These are phyloP conservation scores for Magnolia officinalis DNA, from an alignment of 164 flowering plant species.

Conservation along the genomic window DNA sequence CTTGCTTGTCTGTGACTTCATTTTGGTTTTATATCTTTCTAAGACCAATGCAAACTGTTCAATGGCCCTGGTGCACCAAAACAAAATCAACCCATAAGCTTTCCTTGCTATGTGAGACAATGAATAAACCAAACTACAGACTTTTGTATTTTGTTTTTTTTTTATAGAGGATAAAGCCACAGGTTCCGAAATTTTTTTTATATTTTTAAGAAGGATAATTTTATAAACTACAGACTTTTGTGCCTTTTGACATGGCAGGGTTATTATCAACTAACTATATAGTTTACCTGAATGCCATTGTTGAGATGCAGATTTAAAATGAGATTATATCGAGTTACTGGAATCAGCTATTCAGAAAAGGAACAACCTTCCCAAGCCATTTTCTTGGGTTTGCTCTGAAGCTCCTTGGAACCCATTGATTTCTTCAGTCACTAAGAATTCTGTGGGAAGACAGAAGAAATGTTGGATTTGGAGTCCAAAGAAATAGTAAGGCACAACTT, in stretches of 20 bases:
- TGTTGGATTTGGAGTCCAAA: background rate
- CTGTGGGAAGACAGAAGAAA: background rate
- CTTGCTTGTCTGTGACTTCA: constrained; percentile 45
- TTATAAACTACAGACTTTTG: background rate
- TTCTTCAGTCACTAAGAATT: constrained; percentile 37
- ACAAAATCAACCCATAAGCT: constrained; percentile 6
- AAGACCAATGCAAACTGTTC: constrained; percentile 55
- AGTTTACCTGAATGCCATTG: background rate
- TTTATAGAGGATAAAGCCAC: background rate
- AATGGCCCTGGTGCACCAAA: constrained; percentile 48
- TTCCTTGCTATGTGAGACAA: background rate
- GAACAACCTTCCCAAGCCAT: constrained; percentile 60
- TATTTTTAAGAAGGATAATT: background rate
- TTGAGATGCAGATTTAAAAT: background rate
- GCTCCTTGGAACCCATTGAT: constrained; percentile 25
- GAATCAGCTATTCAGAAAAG: background rate
- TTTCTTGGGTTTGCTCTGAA: constrained; percentile 38
- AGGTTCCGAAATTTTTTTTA: background rate
- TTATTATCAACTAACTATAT: background rate
- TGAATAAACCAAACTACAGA: background rate
- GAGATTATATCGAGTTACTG: background rate
- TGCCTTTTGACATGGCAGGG: background rate
- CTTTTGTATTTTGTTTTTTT: no score
- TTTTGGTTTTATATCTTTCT: constrained; percentile 54
- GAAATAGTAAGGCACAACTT: constrained; percentile 6